These are phyloP conservation scores for Pugionium cornutum DNA, from an alignment of 345 rosid species.

Conservation along the genomic window DNA sequence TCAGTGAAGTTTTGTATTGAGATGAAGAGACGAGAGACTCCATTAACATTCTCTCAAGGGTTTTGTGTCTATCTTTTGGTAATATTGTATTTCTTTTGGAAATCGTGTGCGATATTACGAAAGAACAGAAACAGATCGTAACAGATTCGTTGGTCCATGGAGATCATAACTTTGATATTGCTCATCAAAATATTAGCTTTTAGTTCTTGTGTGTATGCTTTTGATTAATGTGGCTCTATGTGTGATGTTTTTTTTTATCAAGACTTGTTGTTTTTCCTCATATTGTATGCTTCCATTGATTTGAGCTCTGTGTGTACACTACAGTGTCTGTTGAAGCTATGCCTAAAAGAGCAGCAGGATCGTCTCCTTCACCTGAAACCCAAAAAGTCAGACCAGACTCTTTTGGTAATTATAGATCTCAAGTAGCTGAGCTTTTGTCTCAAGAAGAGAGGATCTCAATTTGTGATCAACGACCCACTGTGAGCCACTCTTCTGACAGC, in stretches of 20 bases:
- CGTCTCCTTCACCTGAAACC: slow-evolving; percentile 28
- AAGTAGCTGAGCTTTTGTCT: slow-evolving; percentile 46
- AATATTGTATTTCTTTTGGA: too few species aligned
- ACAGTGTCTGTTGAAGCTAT: slow-evolving; percentile 23
- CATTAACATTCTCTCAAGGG: too few species aligned
- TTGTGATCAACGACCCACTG: slow-evolving; percentile 23
- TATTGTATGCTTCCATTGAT: slow-evolving; percentile 4
- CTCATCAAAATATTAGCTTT: neutral
- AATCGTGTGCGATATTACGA: too few species aligned
- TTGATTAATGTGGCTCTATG: neutral
- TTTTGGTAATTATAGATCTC: slow-evolving; percentile 46
- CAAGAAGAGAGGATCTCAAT: slow-evolving; percentile 39
- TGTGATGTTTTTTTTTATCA: slow-evolving; percentile 2
- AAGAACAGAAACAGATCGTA: too few species aligned
- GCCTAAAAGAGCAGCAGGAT: slow-evolving; percentile 32
- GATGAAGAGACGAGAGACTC: too few species aligned
- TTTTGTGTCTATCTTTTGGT: too few species aligned
- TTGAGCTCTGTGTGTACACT: neutral
- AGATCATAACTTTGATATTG: neutral
- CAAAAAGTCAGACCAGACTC: slow-evolving; percentile 46
- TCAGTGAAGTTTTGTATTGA: too few species aligned
- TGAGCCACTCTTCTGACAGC: slow-evolving; percentile 38
- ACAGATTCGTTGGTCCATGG: neutral
- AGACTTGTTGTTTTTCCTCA: neutral
- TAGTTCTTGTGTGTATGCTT: slow-evolving; percentile 1